Base-by-base conservation (phyloP, 768 basidiomycete species). In the Suillus luteus region DNA sequence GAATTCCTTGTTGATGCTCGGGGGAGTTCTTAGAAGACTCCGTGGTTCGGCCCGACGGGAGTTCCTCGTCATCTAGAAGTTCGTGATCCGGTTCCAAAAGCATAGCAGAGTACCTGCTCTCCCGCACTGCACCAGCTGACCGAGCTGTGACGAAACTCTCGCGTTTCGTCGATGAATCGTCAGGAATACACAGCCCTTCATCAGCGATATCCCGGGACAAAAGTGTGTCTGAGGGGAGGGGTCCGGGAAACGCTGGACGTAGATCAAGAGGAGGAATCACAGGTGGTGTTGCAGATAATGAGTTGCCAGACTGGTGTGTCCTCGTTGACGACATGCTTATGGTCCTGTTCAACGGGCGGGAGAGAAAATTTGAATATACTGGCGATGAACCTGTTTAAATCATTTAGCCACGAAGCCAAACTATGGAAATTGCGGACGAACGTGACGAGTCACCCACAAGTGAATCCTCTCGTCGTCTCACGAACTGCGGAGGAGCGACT, bases 291-390 rank as follows among this genome's bases (percentile, higher is more conserved):
- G 73, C 69, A 65, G 72, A 66, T 65, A 19, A 41, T 17, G 80
- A 82, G 15, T 69, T 69, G 15, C 76, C 76, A 5, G 86, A 85
- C 41, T 79, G 73, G 62, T 87, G 83, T 1, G 85, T 87, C 51
- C 81, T 81, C 17, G 86, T 86, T 1, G 89, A 90, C 1, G 82
- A 84, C 63, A 88, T 81, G 31, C 87, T 89, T 49, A 83, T 77
- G 6, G 89, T 86, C 40, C 89, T 80, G 69, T 89, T 91, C 62
- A 90, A 74, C 14, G 84, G 86, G 2, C 90, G 83, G 7, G 83
- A 80, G 52, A 91, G 78, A 70, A 91, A 91, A 0, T 86, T 77
- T 9, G 81, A 80, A 66, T 83, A 81, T 37, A 73, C 75, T 14
- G 81, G 81, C 15, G 85, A 85, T 17, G 83, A 84, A 44, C 82